Conservation (phyloP, 306 rosid genomes). For the Prunus mume region DNA sequence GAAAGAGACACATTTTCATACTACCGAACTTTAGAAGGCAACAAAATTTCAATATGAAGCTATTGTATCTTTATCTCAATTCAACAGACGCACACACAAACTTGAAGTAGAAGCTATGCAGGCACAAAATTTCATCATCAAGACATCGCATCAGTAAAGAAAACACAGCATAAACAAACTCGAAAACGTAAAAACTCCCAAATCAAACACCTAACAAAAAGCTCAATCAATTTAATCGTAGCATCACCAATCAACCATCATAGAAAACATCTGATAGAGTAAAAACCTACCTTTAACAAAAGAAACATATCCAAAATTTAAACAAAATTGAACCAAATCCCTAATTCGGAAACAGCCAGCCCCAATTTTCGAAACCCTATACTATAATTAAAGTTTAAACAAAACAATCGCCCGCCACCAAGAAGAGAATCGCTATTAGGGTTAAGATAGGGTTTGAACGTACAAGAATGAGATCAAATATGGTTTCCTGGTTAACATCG, state of each 20-base stretch:
- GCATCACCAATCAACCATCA: neutral
- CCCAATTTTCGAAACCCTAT: neutral
- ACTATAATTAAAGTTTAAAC: too few species aligned
- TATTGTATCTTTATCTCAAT: neutral
- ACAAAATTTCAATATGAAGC: neutral
- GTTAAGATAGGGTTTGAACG: neutral
- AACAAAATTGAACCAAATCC: neutral
- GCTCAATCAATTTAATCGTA: neutral
- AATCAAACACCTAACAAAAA: neutral
- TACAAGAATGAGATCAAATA: conserved; percentile 74
- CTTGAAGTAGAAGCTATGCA: neutral
- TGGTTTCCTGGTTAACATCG: conserved; percentile 64
- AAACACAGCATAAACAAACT: too few species aligned
- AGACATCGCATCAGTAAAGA: neutral
- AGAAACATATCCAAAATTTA: too few species aligned
- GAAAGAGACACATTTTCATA: neutral
- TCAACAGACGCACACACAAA: neutral
- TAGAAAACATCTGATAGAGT: neutral
- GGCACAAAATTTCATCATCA: neutral
- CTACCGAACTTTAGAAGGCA: neutral
- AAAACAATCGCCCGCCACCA: neutral
- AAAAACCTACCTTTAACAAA: neutral
- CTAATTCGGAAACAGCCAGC: neutral
- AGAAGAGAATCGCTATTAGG: too few species aligned
- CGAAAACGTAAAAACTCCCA: neutral